phyloP scores from a whole-genome alignment of 177 flowering plant species.

The Tripterygium wilfordii region DNA sequence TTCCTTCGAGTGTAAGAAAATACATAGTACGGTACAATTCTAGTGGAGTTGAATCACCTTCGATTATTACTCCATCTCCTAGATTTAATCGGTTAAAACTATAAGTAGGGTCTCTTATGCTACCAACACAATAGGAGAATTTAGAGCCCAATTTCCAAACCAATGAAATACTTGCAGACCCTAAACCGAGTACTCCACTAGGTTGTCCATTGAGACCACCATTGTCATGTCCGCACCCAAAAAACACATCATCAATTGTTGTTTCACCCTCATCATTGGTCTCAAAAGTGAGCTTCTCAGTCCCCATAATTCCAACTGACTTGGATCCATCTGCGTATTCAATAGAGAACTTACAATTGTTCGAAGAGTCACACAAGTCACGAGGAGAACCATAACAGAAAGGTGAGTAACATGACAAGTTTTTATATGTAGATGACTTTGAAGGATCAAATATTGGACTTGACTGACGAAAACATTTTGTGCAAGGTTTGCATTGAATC shows the following conservation, averaged over 20 bases:
- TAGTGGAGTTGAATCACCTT: conserved; percentile 22
- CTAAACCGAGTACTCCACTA: conserved; percentile 28
- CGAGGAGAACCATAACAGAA: conserved; percentile 4
- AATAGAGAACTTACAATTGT: conserved; percentile 10
- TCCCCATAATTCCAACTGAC: conserved; percentile 16
- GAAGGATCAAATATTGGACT: conserved; percentile 14
- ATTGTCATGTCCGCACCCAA: conserved; percentile 30
- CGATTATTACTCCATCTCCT: conserved; percentile 15
- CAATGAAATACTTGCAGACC: conserved; percentile 3
- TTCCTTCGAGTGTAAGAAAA: conserved; percentile 15
- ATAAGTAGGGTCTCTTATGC: conserved; percentile 8
- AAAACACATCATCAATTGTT: conserved; percentile 4
- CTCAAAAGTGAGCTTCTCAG: conserved; percentile 17
- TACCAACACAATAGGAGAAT: conserved; percentile 38
- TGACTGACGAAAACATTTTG: neutral
- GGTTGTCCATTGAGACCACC: neutral
- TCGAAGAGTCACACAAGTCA: neutral
- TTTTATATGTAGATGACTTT: conserved; percentile 19
- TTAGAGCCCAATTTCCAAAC: conserved; percentile 4
- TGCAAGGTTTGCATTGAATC: conserved; percentile 14
- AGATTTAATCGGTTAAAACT: conserved; percentile 14
- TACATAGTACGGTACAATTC: conserved; percentile 4
- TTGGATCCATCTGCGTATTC: conserved; percentile 7
- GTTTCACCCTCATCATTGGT: conserved; percentile 13
- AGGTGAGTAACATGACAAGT: conserved; percentile 8